Percentiles rank a stretch among this genome's conserved stretches.
These are phyloP conservation scores for Lophiotrema nucula DNA, from an alignment of 495 filamentous ascomycete genomes.

Conservation along the genomic window DNA sequence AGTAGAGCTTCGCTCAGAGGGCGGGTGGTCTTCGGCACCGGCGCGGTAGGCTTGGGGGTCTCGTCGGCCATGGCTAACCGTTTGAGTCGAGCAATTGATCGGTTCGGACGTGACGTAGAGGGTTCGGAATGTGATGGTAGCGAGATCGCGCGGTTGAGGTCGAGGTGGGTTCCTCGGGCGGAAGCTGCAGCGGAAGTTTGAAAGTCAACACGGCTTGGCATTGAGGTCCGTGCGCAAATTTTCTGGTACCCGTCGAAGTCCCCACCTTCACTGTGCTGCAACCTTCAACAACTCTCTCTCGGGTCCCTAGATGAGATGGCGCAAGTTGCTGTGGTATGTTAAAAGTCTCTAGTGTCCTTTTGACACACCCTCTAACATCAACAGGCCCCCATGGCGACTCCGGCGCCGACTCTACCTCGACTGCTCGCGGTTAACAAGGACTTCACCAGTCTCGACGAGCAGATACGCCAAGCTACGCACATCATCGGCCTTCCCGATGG, in stretches of 20 bases:
- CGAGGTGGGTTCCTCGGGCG: neutral
- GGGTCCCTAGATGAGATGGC: constrained; percentile 5
- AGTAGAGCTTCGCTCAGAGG: constrained; percentile 91
- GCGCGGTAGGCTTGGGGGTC: constrained; percentile 49
- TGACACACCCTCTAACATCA: neutral
- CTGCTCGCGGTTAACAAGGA: constrained; percentile 30
- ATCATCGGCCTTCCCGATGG: constrained; percentile 35
- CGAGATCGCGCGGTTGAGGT: constrained; percentile 22
- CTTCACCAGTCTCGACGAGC: constrained; percentile 26
- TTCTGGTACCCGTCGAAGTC: neutral
- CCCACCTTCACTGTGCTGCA: neutral
- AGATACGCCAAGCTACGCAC: constrained; percentile 27
- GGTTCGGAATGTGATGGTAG: neutral
- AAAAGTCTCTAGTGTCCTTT: neutral
- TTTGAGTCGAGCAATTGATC: constrained; percentile 9
- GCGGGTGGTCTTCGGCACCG: constrained; percentile 56
- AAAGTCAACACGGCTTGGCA: constrained; percentile 7
- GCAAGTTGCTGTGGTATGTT: constrained; percentile 1
- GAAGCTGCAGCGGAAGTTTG: constrained; percentile 20
- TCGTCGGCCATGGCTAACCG: constrained; percentile 56
- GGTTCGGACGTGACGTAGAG: neutral
- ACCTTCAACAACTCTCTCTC: neutral
- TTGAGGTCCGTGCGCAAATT: constrained; percentile 17
- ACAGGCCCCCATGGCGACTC: neutral
- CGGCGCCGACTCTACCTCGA: constrained; percentile 21